A percentile compares a stretch with the other conserved stretches of the same genome.
Evolutionary conservation across 2,329 filamentous ascomycete genomes (phyloP).

Genomic region (Proliferodiscus dingleyae): DNA sequence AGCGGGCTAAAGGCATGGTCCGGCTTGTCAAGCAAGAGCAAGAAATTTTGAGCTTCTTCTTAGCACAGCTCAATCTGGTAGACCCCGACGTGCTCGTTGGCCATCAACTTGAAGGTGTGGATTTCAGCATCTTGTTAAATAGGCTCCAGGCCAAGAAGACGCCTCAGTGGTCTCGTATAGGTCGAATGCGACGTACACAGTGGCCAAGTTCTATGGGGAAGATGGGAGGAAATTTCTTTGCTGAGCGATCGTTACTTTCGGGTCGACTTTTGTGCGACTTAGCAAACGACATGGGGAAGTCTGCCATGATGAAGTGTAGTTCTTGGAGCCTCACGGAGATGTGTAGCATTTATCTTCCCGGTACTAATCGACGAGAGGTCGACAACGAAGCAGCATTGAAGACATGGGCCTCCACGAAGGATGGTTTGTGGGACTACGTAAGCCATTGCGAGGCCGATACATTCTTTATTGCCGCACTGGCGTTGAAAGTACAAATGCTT

Average conservation of each 20-base stretch:
- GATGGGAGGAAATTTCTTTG: constrained; percentile 84
- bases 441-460: constrained; percentile 94
- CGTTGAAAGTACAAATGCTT: constrained; percentile 83
- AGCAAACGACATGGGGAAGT: constrained; percentile 95
- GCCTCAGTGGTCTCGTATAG: constrained; percentile 90
- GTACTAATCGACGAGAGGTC: constrained; percentile 64
- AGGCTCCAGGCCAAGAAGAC: constrained; percentile 87
- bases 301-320: constrained; percentile 93
- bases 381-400: constrained; percentile 85
- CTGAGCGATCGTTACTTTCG: constrained; percentile 82
- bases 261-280: constrained; percentile 90
- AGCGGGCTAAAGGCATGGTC: constrained; percentile 70
- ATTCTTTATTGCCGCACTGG: constrained; percentile 89
- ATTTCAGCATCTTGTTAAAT: constrained; percentile 85
- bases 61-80: constrained; percentile 79
- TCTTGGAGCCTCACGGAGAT: constrained; percentile 98
- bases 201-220: constrained; percentile 89
- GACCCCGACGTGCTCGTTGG: constrained; percentile 94
- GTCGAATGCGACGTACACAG: constrained; percentile 72
- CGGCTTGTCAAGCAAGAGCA: constrained; percentile 79
- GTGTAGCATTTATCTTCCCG: constrained; percentile 82
- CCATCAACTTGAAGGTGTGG: constrained; percentile 94
- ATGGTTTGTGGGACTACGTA: constrained; percentile 88
- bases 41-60: constrained; percentile 80
- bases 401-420: constrained; percentile 77